phyloP scores from a whole-genome alignment of 768 basidiomycete species.

The Obba rivulosa region DNA sequence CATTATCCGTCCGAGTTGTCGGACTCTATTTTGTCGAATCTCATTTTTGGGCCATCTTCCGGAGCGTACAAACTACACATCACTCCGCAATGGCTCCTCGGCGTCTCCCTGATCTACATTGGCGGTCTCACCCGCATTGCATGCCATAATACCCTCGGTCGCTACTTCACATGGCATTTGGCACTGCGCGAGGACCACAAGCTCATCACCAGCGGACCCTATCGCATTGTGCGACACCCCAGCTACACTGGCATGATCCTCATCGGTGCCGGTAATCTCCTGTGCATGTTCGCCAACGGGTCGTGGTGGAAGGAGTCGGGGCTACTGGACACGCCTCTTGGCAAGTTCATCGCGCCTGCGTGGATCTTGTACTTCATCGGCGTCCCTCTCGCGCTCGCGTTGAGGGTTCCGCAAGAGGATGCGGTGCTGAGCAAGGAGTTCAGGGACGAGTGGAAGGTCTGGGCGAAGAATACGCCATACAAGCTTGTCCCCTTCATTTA shows the following conservation, averaged over 20 bases:
- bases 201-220: constrained; percentile 9
- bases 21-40: background rate
- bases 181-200: constrained; percentile 7
- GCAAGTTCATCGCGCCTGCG: no score
- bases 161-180: constrained; percentile 12
- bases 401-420: constrained; percentile 7
- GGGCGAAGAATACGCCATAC: constrained; percentile 6
- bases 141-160: constrained; percentile 6
- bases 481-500: constrained; percentile 9
- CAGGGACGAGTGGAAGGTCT: constrained; percentile 10
- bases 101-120: constrained; percentile 3
- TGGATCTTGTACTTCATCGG: no score
- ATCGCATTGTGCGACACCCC: constrained; percentile 13
- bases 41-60: background rate
- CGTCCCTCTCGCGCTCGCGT: no score
- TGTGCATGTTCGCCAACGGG: background rate
- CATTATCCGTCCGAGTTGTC: background rate
- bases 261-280: background rate
- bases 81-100: background rate
- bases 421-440: constrained; percentile 11
- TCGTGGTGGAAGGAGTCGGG: background rate
- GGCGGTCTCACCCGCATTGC: background rate
- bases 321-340: no score
- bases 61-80: background rate
- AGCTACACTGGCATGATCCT: constrained; percentile 8